Percentiles rank a stretch among this genome's conserved stretches.
Conservation (phyloP, 495 filamentous ascomycete genomes). For the Parathielavia appendiculata region DNA sequence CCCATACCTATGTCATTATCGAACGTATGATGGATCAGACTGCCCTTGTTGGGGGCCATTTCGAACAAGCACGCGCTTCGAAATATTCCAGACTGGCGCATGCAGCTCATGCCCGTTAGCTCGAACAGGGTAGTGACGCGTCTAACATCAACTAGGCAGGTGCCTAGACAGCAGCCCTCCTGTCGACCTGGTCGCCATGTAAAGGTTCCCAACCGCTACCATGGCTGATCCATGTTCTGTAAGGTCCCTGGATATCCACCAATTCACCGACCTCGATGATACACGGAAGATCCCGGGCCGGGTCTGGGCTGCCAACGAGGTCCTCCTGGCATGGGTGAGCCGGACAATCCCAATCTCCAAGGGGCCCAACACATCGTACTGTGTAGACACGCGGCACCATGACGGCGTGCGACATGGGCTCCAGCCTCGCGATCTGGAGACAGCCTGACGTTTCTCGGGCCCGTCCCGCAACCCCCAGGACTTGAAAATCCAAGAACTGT, state of each 20-base stretch:
- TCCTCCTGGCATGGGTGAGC: background rate
- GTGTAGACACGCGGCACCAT: background rate
- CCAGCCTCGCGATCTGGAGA: background rate
- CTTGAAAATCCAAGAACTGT: background rate
- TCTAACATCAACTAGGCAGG: too few relatives aligned
- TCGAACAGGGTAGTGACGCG: too few relatives aligned
- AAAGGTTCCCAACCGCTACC: too few relatives aligned
- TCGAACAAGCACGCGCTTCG: background rate
- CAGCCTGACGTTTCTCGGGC: background rate
- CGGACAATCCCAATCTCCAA: background rate
- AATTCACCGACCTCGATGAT: background rate
- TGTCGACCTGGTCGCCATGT: slow-evolving; percentile 11
- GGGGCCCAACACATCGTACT: background rate
- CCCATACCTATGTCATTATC: too few relatives aligned
- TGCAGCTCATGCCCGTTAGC: background rate
- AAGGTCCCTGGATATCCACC: too few relatives aligned
- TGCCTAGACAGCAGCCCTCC: background rate
- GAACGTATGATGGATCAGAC: background rate
- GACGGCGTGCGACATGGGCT: background rate
- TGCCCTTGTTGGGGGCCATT: background rate
- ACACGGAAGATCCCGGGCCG: too few relatives aligned
- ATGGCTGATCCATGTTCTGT: too few relatives aligned
- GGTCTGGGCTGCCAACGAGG: too few relatives aligned
- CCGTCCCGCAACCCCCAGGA: background rate
- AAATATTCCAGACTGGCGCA: background rate